Evolutionary conservation across 1,284 basidiomycete species (phyloP).

Genomic region (Ceratobasidium sp.): DNA sequence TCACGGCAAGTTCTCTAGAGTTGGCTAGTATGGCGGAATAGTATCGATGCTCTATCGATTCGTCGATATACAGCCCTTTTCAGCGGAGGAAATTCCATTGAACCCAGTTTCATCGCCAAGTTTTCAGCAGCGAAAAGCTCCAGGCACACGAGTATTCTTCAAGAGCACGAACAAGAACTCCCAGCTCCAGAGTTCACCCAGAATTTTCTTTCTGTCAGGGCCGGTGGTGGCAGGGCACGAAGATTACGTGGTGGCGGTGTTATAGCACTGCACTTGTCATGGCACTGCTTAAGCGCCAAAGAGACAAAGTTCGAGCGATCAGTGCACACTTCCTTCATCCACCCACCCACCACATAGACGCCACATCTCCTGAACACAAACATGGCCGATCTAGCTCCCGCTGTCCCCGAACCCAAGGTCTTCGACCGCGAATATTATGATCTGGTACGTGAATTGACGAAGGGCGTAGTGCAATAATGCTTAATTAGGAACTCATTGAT

Average conservation of each 20-base stretch:
- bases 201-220: too few species aligned
- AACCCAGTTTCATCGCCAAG: too few species aligned
- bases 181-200: too few species aligned
- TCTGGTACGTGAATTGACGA: conserved; percentile 58
- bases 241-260: background rate
- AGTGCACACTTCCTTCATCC: background rate
- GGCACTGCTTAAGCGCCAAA: conserved; percentile 22
- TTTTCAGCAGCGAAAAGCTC: too few species aligned
- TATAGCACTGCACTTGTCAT: background rate
- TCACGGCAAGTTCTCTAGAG: too few species aligned
- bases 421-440: conserved; percentile 75
- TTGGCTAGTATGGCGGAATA: too few species aligned
- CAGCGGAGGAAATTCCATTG: too few species aligned
- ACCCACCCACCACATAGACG: conserved; percentile 2
- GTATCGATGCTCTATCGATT: too few species aligned
- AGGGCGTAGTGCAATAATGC: background rate
- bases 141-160: too few species aligned
- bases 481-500: background rate
- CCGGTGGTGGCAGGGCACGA: background rate
- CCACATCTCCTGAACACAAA: background rate
- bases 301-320: background rate
- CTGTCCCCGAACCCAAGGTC: conserved; percentile 40
- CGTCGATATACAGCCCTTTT: too few species aligned
- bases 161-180: too few species aligned
- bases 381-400: conserved; percentile 2